Evolutionary conservation across 2,329 filamentous ascomycete genomes (phyloP), one percentile per base, ranked within the genome.

Genomic region (Talaromyces sp.): DNA sequence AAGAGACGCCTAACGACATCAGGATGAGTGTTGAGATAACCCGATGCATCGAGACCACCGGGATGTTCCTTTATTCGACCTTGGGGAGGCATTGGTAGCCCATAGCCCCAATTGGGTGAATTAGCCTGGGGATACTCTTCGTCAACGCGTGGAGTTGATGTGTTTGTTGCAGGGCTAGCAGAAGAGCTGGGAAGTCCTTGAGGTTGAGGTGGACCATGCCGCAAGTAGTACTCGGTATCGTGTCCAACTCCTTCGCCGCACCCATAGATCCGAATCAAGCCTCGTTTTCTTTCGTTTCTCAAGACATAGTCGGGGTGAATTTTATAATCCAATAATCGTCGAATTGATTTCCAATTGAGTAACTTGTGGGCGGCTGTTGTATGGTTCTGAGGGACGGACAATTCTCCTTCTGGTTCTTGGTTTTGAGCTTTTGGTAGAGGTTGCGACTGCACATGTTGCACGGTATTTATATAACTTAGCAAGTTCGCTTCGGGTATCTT

Each of bases 361-460:
- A 98, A 81, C 68, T 93, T 86, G 60, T 95, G 91, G 1, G 93
- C 93, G n/a, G 92, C 87, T 0, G 93, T 97, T 0, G 92, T 96
- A 73, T 98, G 94, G 70, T 96, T 91, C 31, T 89, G 86, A 0
- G 92, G 91, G 64, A 96, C 91, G 1, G 90, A 86, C 15, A 91
- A 85, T 69, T 88, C 84, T 56, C 87, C 88, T 31, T 77, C 75
- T 34, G 78, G 75, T 5, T 73, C 71, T 15, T 61, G 65, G 34
- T 69, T 13, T 19, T 25, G 69, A 5, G 69, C 56, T 49, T 53
- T 62, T 8, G 34, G 17, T 5, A 58, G 11, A 27, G 49, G 36
- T n/a, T 47, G 49, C 34, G 11, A 63, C 22, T 64, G 47, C 25
- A 69, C 66, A 15, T 70, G 68, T 2, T 61, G 51, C 15, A 31